Base-by-base conservation (phyloP, 495 filamentous ascomycete genomes). In the Talaromyces wortmannii region DNA sequence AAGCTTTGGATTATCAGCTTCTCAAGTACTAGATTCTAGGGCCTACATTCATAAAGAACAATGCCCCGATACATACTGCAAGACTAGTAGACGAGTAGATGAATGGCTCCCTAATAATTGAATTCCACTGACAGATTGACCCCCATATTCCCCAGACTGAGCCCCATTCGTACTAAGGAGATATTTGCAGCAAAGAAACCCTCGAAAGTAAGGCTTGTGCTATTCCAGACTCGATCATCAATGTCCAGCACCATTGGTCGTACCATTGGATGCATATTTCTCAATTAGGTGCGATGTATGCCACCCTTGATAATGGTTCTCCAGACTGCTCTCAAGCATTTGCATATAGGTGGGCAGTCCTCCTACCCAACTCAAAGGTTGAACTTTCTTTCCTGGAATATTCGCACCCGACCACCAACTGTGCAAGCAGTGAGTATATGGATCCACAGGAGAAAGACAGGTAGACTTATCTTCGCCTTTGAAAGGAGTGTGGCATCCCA, bases 401-500 rank as follows among this genome's bases (percentile, higher is more conserved):
- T 74, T 73, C 15, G 65, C 66, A 4, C 69, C 68, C 63, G 30
- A 31, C 6, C 30, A 51, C 49, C 49, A 51, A n/a, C 49, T 51
- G 30, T 51, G 17, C 30, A 29, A 51, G 2, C 17, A 42, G 12
- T 51, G 12, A 51, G 32, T 51, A 42, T 31, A 0, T 31, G 30
- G 11, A 51, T 31, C 8, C 5, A 42, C 49, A 36, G 33, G 17
- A 6, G 15, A 36, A 7, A 40, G 49, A 40, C 31, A 51, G 49
- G 31, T 50, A 45, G 49, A 51, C 49, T 51, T 33, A 51, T 31
- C 15, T 50, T 62, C 17, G 63, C 68, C 7, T 63, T 65, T 0
- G 71, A 69, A 52, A 79, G 72, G 8, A 79, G 61, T 44, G 65
- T 74, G 61, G 64, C 65, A 51, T 79, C 63, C 31, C 53, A 63